Evolutionary conservation across 1,284 basidiomycete genomes (phyloP).

Genomic region (Cystobasidium sp.): DNA sequence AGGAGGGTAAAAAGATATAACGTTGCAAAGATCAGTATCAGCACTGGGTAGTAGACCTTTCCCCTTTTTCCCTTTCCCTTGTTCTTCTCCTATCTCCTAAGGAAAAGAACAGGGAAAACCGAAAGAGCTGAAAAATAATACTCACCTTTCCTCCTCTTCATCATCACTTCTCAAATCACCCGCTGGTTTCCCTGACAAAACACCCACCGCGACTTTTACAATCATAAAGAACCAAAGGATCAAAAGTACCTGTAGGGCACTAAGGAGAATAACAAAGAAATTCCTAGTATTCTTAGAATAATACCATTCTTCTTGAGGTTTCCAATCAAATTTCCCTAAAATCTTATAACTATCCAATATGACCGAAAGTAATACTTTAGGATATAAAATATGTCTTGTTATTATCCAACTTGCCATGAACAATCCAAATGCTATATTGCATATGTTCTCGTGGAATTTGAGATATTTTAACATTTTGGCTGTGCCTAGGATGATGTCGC

Average conservation of each 20-base stretch:
- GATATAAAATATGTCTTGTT: constrained; percentile 80
- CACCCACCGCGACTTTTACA: constrained; percentile 76
- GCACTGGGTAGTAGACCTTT: too few relatives aligned
- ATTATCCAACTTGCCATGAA: constrained; percentile 89
- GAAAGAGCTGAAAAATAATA: not conserved
- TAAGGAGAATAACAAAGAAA: constrained; percentile 66
- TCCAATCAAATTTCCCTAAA: constrained; percentile 63
- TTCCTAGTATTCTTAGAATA: constrained; percentile 61
- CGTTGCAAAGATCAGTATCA: too few relatives aligned
- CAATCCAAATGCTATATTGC: constrained; percentile 75
- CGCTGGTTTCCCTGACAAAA: constrained; percentile 75
- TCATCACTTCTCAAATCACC: constrained; percentile 85
- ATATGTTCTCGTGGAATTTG: constrained; percentile 64
- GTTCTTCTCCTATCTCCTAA: not conserved
- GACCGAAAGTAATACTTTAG: constrained; percentile 69
- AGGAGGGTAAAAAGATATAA: too few relatives aligned
- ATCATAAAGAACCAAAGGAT: constrained; percentile 47
- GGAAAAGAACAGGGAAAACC: too few relatives aligned
- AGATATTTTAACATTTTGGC: constrained; percentile 95
- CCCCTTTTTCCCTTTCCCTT: not conserved
- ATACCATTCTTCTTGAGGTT: constrained; percentile 66
- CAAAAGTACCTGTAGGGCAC: constrained; percentile 66
- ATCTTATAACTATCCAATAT: constrained; percentile 63
- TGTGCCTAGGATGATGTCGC: constrained; percentile 79
- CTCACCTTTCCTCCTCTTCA: constrained; percentile 62